Evolutionary conservation across 176 grass and related monocot species (phyloP).

Genomic region (Phoenix roebelenii): DNA sequence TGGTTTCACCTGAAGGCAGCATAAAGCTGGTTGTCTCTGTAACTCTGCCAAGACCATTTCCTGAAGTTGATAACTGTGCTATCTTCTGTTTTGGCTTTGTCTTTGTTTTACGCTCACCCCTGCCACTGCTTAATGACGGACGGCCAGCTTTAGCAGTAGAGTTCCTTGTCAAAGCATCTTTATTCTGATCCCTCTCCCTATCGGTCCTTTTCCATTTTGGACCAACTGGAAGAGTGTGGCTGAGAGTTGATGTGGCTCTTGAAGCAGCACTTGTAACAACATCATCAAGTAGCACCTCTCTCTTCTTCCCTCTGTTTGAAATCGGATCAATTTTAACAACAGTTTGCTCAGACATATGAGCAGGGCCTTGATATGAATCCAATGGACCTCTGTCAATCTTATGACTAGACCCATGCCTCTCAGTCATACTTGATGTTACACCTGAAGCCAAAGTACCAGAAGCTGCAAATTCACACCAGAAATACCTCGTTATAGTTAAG

Average conservation of each 20-base stretch:
- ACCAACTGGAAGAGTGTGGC: constrained; percentile 26
- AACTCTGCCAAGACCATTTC: constrained; percentile 48
- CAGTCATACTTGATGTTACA: constrained; percentile 18
- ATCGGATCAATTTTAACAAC: constrained; percentile 11
- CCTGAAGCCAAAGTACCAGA: constrained; percentile 9
- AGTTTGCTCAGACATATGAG: constrained; percentile 11
- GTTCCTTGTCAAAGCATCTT: constrained; percentile 47
- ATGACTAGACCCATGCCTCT: constrained; percentile 25
- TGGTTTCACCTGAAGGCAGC: constrained; percentile 8
- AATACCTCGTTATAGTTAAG: neutral
- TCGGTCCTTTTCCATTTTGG: constrained; percentile 72
- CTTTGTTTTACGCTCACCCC: constrained; percentile 71
- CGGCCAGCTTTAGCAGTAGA: constrained; percentile 50
- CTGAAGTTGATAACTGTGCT: constrained; percentile 58
- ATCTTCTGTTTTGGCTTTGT: constrained; percentile 76
- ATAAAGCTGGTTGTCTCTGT: constrained; percentile 24
- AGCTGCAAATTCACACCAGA: constrained; percentile 11
- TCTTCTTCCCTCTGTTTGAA: constrained; percentile 20
- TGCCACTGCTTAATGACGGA: constrained; percentile 49
- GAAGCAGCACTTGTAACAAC: constrained; percentile 18
- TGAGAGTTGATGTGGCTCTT: constrained; percentile 10
- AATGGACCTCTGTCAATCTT: constrained; percentile 44
- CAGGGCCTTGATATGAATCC: constrained; percentile 33
- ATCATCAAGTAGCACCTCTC: constrained; percentile 32
- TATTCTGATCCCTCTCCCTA: constrained; percentile 47